Evolutionary conservation across 441 rosid genomes (phyloP).

Genomic region (Aleurites moluccanus): DNA sequence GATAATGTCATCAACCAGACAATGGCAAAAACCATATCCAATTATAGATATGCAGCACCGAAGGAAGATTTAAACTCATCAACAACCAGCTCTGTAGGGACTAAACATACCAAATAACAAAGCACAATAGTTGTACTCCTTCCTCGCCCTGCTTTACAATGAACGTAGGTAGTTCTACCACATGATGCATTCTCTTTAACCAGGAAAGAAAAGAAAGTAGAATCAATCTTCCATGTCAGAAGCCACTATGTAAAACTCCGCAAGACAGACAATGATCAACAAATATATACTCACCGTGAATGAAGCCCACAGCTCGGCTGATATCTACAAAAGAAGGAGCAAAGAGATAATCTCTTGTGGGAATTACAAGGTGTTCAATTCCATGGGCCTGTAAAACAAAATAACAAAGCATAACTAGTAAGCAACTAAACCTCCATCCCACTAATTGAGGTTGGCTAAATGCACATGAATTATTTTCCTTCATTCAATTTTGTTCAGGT

Average conservation of each 20-base stretch:
- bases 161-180: conserved; percentile 72
- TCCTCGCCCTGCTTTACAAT: conserved; percentile 89
- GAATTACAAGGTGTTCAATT: conserved; percentile 78
- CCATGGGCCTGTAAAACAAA: conserved; percentile 52
- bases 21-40: background rate
- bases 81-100: background rate
- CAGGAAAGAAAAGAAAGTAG: background rate
- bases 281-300: conserved; percentile 50
- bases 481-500: background rate
- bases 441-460: background rate
- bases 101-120: conserved; percentile 64
- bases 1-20: conserved; percentile 13
- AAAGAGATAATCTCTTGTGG: conserved; percentile 81
- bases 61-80: background rate
- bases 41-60: background rate
- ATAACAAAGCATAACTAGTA: background rate
- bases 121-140: conserved; percentile 82
- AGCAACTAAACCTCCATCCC: background rate
- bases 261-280: background rate
- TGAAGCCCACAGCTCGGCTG: conserved; percentile 61
- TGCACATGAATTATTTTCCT: background rate
- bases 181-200: conserved; percentile 53
- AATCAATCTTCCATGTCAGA: background rate
- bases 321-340: conserved; percentile 70
- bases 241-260: background rate